Base-by-base conservation (phyloP, 2,329 filamentous ascomycete genomes). In the Aspergillus sp. region DNA sequence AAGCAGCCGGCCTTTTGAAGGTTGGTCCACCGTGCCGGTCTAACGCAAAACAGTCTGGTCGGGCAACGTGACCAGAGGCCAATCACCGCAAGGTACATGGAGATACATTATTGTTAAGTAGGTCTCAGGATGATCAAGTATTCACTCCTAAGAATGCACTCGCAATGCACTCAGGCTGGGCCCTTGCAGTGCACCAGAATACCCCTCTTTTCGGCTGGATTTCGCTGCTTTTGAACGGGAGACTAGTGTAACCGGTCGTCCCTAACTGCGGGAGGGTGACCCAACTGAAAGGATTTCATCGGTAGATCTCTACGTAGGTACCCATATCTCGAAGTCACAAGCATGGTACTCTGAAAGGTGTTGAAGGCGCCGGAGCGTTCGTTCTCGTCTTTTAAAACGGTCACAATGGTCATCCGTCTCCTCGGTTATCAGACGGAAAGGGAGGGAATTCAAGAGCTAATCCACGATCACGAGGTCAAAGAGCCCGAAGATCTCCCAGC, bases 1-100 rank as follows among this genome's bases (percentile, higher is more conserved):
- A 60, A 59, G 52, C 56, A 63, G 57, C 61, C 65, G 62, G 65
- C 69, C 65, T 73, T 73, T 73, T 73, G 68, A 72, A 72, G 68
- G 68, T 30, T 68, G 66, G 65, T 68, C 66, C 65, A 56, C 55
- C 51, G 58, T 60, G 59, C 60, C 58, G 56, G 59, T 62, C 68
- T 71, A 71, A 71, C 68, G 61, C 68, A 66, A 71, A 69, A 60
- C 59, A 66, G 68, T 54, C 55, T 65, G 60, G 66, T 32, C 53
- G 50, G 22, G 52, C 53, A 73, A 73, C 70, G 70, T 73, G 71
- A 73, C 67, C 57, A 24, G 45, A 43, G 38, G 49, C 54, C 56
- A 62, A 63, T 62, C 47, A 57, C 46, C 26, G 50, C 40, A 17
- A 42, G 40, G 40, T 19, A 42, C 40, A 38, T 42, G 16, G 22